Evolutionary conservation across 192 early-diverging fungal genomes (phyloP).

Genomic region (Paraglomus brasilianum): DNA sequence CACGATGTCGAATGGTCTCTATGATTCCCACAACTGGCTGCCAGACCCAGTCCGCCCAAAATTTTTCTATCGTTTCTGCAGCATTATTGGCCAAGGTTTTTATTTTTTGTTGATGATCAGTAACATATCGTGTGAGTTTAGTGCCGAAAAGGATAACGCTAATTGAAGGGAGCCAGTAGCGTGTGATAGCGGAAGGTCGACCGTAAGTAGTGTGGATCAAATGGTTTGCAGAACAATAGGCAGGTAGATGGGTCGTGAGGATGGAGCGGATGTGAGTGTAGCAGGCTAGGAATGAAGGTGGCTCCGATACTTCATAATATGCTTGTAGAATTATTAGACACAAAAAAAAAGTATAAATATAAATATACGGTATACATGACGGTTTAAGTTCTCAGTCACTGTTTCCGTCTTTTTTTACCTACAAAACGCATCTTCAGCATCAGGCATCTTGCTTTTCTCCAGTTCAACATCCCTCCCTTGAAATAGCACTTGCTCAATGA

Average conservation of each 20-base stretch:
- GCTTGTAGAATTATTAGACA: constrained; percentile 19
- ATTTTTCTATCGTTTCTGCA: constrained; percentile 58
- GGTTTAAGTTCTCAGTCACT: background rate
- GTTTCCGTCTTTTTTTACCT: constrained; percentile 3
- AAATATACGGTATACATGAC: constrained; percentile 1
- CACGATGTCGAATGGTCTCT: constrained; percentile 78
- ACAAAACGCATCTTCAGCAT: constrained; percentile 32
- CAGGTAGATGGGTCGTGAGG: constrained; percentile 35
- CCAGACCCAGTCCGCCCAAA: constrained; percentile 76
- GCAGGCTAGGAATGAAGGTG: constrained; percentile 26
- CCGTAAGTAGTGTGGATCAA: constrained; percentile 46
- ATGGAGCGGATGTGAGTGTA: constrained; percentile 37
- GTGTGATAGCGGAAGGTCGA: constrained; percentile 52
- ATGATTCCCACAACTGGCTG: constrained; percentile 70
- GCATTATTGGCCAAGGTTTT: constrained; percentile 48
- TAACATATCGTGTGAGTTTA: constrained; percentile 45
- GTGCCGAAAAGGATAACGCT: constrained; percentile 45
- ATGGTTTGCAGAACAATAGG: constrained; percentile 38
- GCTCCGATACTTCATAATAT: constrained; percentile 19
- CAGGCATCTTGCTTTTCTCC: constrained; percentile 23
- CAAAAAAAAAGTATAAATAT: background rate
- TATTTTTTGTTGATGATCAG: constrained; percentile 51
- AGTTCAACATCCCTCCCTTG: constrained; percentile 10
- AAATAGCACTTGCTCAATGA: constrained; percentile 17
- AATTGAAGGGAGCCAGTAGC: constrained; percentile 70